Percentiles rank a stretch among this genome's conserved stretches.
phyloP scores from a whole-genome alignment of 345 rosid species.

The Linum tenue region DNA sequence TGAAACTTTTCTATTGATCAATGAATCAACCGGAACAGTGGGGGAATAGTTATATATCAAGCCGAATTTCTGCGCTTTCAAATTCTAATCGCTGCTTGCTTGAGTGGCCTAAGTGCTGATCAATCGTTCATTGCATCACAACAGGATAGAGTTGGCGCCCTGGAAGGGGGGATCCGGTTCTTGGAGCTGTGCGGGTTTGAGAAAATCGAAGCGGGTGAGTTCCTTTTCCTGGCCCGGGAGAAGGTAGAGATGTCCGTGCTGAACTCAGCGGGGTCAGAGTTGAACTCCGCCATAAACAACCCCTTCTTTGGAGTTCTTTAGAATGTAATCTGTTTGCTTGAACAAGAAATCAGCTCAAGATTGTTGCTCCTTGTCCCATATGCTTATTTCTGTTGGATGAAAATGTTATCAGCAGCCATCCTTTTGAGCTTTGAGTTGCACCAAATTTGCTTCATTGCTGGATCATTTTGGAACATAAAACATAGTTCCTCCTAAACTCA shows the following conservation, averaged over 20 bases:
- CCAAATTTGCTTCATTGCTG: too few relatives aligned
- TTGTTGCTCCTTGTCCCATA: too few relatives aligned
- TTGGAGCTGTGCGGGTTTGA: slow-evolving; percentile 84
- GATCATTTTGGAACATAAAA: too few relatives aligned
- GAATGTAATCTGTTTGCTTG: not conserved
- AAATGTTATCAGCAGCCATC: too few relatives aligned
- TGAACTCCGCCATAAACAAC: slow-evolving; percentile 85
- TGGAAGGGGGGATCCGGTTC: slow-evolving; percentile 71
- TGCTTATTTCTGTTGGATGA: too few relatives aligned
- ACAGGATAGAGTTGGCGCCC: slow-evolving; percentile 91
- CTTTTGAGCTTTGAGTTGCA: too few relatives aligned
- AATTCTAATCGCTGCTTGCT: not conserved
- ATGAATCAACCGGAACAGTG: not conserved
- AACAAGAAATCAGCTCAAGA: too few relatives aligned
- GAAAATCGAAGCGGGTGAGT: slow-evolving; percentile 66
- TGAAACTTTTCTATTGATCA: not conserved
- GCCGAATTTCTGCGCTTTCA: not conserved
- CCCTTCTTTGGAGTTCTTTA: slow-evolving; percentile 90
- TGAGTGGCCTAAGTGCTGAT: not conserved
- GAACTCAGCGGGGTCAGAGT: slow-evolving; percentile 89
- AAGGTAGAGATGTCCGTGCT: slow-evolving; percentile 64
- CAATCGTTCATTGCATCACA: slow-evolving; percentile 2
- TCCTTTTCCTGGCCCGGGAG: slow-evolving; percentile 62
- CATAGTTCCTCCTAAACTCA: too few relatives aligned
- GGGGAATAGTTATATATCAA: not conserved